Base-by-base conservation (phyloP, 1,284 basidiomycete genomes). In the Flammula alnicola region DNA sequence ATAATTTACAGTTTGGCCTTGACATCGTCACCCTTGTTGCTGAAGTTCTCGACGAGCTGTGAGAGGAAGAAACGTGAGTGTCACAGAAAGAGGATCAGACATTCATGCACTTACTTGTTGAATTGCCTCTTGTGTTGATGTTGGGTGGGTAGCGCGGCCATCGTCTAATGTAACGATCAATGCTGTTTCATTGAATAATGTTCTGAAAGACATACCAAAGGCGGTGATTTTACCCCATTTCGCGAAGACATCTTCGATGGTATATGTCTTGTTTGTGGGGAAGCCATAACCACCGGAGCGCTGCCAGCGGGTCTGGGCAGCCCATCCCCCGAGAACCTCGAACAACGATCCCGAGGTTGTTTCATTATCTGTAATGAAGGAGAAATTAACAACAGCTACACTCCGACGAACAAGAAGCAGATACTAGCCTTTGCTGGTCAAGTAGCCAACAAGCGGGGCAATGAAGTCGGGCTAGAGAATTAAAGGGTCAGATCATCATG, bases 241-340 rank as follows among this genome's bases (percentile, higher is more conserved):
- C 29, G 76, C 71, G 25, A 86, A 66, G 46, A 97, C 75, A 48
- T 86, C 82, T 67, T 98, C 95, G 0, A 93, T 90, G 5, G 83
- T 85, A 55, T 90, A 78, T 3, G 80, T 75, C 52, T 78, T 79
- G 65, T 87, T 87, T 38, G 86, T 81, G 7, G 92, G 88, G 84
- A 96, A 97, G n/a, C 88, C 84, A 60, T 88, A 69, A 5, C 96
- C 97, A 22, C 87, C 89, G 7, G 93, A 79, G 32, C 95, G 86
- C 72, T 98, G 91, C 95, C 96, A 99, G 56, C 96, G 81, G 33
- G 92, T 87, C 65, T 95, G 86, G 5, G 93, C 93, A 10, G 90
- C 88, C 91, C 94, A 98, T 2, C 96, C 97, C 36, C 92, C 96
- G 16, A 83, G 85, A 33, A 95, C 83, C 71, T 99, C 96, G 67